These are phyloP conservation scores for Malassezia sp. DNA, from an alignment of 1,284 basidiomycete genomes.

Conservation along the genomic window DNA sequence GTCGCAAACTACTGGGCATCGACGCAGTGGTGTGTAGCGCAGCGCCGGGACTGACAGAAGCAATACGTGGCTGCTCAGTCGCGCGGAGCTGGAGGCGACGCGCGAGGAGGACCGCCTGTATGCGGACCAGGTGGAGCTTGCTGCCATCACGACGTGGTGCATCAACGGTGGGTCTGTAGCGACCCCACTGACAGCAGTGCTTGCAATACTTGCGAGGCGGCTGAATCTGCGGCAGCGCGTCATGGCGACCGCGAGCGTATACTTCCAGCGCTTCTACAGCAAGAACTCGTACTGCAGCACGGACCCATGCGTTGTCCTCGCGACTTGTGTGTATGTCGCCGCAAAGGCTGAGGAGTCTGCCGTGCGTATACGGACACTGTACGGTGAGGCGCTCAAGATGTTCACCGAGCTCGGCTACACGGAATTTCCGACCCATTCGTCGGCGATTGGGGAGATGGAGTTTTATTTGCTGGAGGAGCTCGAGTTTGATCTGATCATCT, in stretches of 20 bases:
- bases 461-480: conserved; percentile 94
- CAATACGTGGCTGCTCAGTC: conserved; percentile 40
- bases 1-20: conserved; percentile 18
- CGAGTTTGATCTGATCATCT: conserved; percentile 83
- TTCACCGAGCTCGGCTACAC: conserved; percentile 23
- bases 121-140: conserved; percentile 26
- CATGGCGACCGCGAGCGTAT: conserved; percentile 81
- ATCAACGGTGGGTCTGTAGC: conserved; percentile 24
- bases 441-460: conserved; percentile 89
- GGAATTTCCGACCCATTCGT: conserved; percentile 65
- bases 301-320: conserved; percentile 79
- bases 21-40: conserved; percentile 10
- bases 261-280: conserved; percentile 79
- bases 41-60: conserved; percentile 13
- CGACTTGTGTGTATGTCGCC: conserved; percentile 87
- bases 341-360: conserved; percentile 94
- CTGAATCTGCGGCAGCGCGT: conserved; percentile 73
- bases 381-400: conserved; percentile 58
- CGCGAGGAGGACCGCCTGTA: conserved; percentile 33
- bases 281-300: conserved; percentile 65
- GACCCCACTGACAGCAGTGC: conserved; percentile 47
- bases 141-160: conserved; percentile 36
- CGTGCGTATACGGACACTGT: conserved; percentile 80
- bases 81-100: conserved; percentile 27
- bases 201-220: conserved; percentile 75